These are phyloP conservation scores for Auricularia heimuer DNA, from an alignment of 768 basidiomycete species.

Conservation along the genomic window DNA sequence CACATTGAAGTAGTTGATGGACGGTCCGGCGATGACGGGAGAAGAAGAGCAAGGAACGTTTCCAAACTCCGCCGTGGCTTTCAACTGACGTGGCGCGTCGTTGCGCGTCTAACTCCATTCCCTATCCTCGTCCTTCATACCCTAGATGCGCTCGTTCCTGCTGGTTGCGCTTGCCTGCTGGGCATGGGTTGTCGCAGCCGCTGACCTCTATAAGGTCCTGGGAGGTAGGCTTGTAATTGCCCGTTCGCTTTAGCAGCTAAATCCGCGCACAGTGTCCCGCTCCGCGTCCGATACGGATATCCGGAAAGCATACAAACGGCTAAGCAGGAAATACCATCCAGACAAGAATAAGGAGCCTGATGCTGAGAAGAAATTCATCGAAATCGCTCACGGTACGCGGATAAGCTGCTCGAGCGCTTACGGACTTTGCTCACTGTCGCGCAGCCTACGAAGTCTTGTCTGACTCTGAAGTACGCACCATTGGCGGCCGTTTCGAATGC, in stretches of 20 bases:
- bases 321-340: slow-evolving; percentile 84
- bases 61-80: not conserved
- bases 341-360: slow-evolving; percentile 87
- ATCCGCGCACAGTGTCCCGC: slow-evolving; percentile 39
- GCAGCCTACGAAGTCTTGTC: slow-evolving; percentile 91
- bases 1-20: too few species aligned
- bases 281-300: slow-evolving; percentile 85
- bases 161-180: slow-evolving; percentile 24
- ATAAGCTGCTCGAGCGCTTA: slow-evolving; percentile 4
- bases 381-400: slow-evolving; percentile 73
- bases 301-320: slow-evolving; percentile 81
- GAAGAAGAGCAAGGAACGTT: too few species aligned
- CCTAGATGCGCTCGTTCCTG: slow-evolving; percentile 10
- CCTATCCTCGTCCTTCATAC: not conserved
- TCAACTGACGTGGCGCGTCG: slow-evolving; percentile 2
- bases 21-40: too few species aligned
- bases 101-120: not conserved
- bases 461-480: slow-evolving; percentile 53
- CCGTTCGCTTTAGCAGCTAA: not conserved
- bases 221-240: slow-evolving; percentile 47
- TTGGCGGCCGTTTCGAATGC: too few species aligned
- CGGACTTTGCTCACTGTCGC: slow-evolving; percentile 16
- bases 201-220: slow-evolving; percentile 74
- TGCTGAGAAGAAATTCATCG: slow-evolving; percentile 80
- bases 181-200: slow-evolving; percentile 33